phyloP scores from a whole-genome alignment of 2,329 filamentous ascomycete genomes.

The Diaporthe eres region DNA sequence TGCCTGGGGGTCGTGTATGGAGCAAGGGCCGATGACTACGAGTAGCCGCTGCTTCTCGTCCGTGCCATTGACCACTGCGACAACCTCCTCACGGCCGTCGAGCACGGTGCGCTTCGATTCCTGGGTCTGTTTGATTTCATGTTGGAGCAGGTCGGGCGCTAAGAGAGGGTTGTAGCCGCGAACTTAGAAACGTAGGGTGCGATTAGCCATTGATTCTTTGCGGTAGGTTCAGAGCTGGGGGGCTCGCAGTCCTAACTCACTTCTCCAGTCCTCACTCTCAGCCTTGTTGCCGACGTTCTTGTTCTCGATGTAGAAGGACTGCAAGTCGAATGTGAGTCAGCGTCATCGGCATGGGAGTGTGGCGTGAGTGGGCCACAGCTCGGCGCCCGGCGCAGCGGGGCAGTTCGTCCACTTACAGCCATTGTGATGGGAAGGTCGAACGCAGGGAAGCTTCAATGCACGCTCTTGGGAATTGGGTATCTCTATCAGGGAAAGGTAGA shows the following conservation, averaged over 20 bases:
- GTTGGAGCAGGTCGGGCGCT: conserved; percentile 92
- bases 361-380: conserved; percentile 19
- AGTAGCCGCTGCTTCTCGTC: conserved; percentile 71
- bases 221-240: conserved; percentile 31
- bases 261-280: conserved; percentile 85
- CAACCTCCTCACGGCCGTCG: conserved; percentile 73
- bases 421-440: conserved; percentile 45
- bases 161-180: conserved; percentile 95
- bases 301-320: conserved; percentile 83
- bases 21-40: conserved; percentile 94
- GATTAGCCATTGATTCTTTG: conserved; percentile 45
- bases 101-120: conserved; percentile 73
- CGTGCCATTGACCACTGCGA: conserved; percentile 73
- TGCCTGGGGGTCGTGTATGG: conserved; percentile 93
- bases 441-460: conserved; percentile 18
- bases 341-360: neutral
- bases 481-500: neutral
- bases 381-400: conserved; percentile 16
- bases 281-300: conserved; percentile 82
- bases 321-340: conserved; percentile 47
- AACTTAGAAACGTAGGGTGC: conserved; percentile 61
- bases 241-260: conserved; percentile 64
- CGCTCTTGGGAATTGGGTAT: conserved; percentile 16
- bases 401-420: conserved; percentile 50
- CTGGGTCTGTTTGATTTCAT: conserved; percentile 81